Evolutionary conservation across 1,284 basidiomycete genomes (phyloP), one percentile per base, ranked within the genome.

Genomic region (Marasmius sp.): DNA sequence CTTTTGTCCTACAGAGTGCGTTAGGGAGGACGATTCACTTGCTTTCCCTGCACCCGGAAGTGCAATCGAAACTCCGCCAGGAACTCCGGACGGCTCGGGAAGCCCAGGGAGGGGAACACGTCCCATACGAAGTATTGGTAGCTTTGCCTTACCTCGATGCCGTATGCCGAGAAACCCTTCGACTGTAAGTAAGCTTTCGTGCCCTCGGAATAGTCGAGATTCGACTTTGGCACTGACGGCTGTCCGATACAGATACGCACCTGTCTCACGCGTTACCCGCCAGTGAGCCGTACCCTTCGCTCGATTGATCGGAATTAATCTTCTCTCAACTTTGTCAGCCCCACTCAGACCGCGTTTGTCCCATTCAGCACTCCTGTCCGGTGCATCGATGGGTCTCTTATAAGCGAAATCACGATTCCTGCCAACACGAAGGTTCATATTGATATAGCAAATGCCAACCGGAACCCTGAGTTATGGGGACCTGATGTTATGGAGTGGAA

Each of bases 101-200:
- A 5, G 50, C 61, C 10, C 56, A 59, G 3, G 63, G 56, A 2
- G 58, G 58, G 11, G 33, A 54, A 11, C 64, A 70, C 12, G 45
- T 74, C 1, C 43, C 58, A 11, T 75, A 74, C 50, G 72, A 77
- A 20, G 65, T 67, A 12, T 58, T 79, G 5, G 66, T 71, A 6
- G 66, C 65, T 3, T 67, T 79, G 0, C 75, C 77, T 0, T 74
- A 72, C 60, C 64, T 79, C 43, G 77, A 79, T 60, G 74, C 74
- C 3, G 65, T 76, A 33, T 69, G 70, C 49, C 67, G 72, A 12
- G 75, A 77, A 61, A 76, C 76, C 1, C 64, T 77, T 34, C 65
- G 76, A 50, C 18, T 53, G 58, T 59, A 47, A 41, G 49, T 27
- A 27, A 27, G 5, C 27, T 18, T 14, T 52, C 18, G 16, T 48